phyloP scores from a whole-genome alignment of 805 yeast genomes.

The Metschnikowia matae region DNA sequence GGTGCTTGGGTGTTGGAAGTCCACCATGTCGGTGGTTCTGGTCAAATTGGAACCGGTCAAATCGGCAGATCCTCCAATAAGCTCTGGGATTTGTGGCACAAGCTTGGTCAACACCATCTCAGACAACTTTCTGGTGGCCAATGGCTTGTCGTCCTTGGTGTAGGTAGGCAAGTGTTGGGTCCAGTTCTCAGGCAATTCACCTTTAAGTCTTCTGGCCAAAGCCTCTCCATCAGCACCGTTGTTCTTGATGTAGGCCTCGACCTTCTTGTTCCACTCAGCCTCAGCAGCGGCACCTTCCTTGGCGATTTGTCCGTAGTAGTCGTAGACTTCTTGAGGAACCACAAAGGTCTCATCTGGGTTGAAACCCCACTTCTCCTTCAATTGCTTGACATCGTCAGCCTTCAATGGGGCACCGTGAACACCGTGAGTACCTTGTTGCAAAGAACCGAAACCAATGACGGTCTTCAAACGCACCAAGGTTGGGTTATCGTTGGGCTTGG shows the following conservation, averaged over 20 bases:
- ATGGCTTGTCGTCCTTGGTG: conserved; percentile 71
- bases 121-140: conserved; percentile 92
- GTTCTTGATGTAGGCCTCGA: conserved; percentile 58
- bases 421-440: conserved; percentile 76
- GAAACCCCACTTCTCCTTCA: conserved; percentile 82
- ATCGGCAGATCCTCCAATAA: conserved; percentile 98
- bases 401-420: conserved; percentile 97
- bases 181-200: conserved; percentile 83
- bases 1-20: conserved; percentile 85
- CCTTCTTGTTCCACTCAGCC: conserved; percentile 67
- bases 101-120: conserved; percentile 70
- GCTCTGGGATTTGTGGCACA: conserved; percentile 70
- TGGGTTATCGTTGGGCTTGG: conserved; percentile 84
- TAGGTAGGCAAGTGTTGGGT: conserved; percentile 70
- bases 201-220: conserved; percentile 69
- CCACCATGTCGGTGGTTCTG: conserved; percentile 75
- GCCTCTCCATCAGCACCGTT: conserved; percentile 80
- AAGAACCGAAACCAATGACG: conserved; percentile 92
- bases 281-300: conserved; percentile 64
- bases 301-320: conserved; percentile 55
- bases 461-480: conserved; percentile 84
- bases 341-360: conserved; percentile 76
- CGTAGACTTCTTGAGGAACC: conserved; percentile 81
- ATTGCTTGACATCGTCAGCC: conserved; percentile 84
- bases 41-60: conserved; percentile 96